Base-by-base conservation (phyloP, 2,329 filamentous ascomycete species). In the Beauveria varroae region DNA sequence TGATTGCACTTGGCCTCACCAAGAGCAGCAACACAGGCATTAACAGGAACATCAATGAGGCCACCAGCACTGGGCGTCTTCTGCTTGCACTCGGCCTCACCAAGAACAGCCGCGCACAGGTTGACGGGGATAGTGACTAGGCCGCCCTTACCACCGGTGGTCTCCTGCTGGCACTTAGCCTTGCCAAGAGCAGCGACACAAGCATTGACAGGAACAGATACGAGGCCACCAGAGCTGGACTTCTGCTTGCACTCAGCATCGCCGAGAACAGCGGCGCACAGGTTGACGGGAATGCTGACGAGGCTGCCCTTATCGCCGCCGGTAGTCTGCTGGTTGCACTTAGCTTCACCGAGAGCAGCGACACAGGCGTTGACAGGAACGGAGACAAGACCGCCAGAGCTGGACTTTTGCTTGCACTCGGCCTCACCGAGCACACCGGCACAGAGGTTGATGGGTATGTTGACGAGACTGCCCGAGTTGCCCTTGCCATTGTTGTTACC, bases 21-120 rank as follows among this genome's bases (percentile, higher is more conserved):
- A 9, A 61, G 51, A 8, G 20, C 43, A 2, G 26, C 58, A 9
- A 54, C 14, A 24, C 58, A 61, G 6, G 18, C 28, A 24, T 61
- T 44, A 0, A 61, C 22, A 12, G 58, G 58, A 9, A 61, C 34
- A 10, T 20, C 34, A 20, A 61, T 10, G 0, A 61, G 24, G 1
- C 59, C 46, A 5, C 51, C 51, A n/a, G n/a, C 18, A 20, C 22
- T n/a, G 10, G 18, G 2, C n/a, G 24, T 24, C 41, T 60, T 34
- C 20, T 53, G 37, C 34, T 57, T 41, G 60, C 60, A 62, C n/a
- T 62, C 53, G 9, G 54, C 54, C 14, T 44, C 14, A 9, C 60
- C 50, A 5, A 62, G 24, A 16, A 46, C 51, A 9, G 14, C 60
- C 8, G 28, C 10, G 41, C 14, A 40, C 60, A 57, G 10, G 41